Conservation (phyloP, 2,329 filamentous ascomycete species). For the Helicocarpus griseus region DNA sequence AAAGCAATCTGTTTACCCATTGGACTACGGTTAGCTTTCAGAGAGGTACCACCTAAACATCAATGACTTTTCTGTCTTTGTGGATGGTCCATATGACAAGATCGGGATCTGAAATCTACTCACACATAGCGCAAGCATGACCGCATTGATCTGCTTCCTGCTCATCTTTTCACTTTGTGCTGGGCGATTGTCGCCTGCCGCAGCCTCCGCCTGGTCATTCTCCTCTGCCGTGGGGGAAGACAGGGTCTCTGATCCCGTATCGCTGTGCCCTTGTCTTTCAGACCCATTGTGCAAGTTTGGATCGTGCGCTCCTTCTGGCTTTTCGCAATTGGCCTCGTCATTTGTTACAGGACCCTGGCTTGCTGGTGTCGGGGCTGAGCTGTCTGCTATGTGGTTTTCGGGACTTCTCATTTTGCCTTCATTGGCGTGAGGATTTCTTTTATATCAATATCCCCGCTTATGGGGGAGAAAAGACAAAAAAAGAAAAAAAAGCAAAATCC, state of each 20-base stretch:
- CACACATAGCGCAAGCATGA: conserved; percentile 14
- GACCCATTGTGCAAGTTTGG: neutral
- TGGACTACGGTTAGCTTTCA: conserved; percentile 1
- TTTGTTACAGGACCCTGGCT: neutral
- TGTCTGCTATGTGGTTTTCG: neutral
- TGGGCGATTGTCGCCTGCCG: neutral
- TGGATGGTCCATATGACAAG: neutral
- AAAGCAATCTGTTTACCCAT: conserved; percentile 46
- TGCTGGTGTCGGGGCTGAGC: neutral
- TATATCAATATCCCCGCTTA: neutral
- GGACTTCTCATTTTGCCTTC: neutral
- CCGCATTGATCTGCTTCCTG: conserved; percentile 8
- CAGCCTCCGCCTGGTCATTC: neutral
- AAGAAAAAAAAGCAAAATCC: no score
- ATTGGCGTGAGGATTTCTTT: no score
- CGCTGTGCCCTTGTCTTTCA: neutral
- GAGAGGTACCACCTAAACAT: neutral
- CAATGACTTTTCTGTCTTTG: neutral
- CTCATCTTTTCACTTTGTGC: conserved; percentile 10
- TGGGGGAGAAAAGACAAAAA: no score
- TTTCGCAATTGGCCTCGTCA: neutral
- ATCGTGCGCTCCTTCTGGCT: neutral
- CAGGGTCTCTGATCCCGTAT: neutral
- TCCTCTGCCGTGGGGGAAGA: neutral
- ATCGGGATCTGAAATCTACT: neutral